Base-by-base conservation (phyloP, 1,284 basidiomycete species). In the Mycena citricolor region DNA sequence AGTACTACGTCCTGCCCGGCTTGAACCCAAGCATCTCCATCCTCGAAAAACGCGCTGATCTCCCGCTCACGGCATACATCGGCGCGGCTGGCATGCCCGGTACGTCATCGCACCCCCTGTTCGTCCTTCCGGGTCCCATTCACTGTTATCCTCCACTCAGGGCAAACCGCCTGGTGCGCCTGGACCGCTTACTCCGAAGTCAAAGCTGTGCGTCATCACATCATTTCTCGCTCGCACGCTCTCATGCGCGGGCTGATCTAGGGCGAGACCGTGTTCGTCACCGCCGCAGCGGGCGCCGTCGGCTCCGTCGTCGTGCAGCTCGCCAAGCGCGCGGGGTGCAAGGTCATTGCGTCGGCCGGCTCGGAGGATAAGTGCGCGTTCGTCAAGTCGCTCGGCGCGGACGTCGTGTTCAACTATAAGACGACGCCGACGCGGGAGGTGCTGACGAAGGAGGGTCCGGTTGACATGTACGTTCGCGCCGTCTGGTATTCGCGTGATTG, bases 301-400 rank as follows among this genome's bases (percentile, higher is more conserved):
- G 7, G 20, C 34, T 52, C 58, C 24, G 25, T 62, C 34, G 65
- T 67, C 29, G 57, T 61, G 28, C 70, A 81, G 62, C 64, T 77
- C 20, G 76, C 73, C n/a, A 78, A 75, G 39, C 62, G 64, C 8
- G 66, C 71, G 8, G 76, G 74, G 2, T 59, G 76, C 29, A 78
- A 76, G 46, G 80, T 86, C 39, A 76, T 83, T 42, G 80, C 73
- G 3, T 77, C 81, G 4, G 78, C 79, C 0, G 81, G 82, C 5
- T 73, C 75, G 0, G 64, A 71, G 6, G 76, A 76, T 21, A 86
- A 86, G 62, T 74, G 78, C 44, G 59, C 65, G 7, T 76, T 74
- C 59, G 67, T 81, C 44, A 69, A 71, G 53, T 57, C 68, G 19
- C 58, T 82, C 22, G 79, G 79, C 3, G 73, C 70, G 22, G 76